Conservation (phyloP, 306 rosid genomes). For the cucumber (Cucumis sativus) region Cucumber_9930_V3 NC_026660.2:29228001-29228500, state of each 20-base stretch:
- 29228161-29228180: neutral
- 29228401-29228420: neutral
- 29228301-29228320: neutral
- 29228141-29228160: neutral
- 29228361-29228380: neutral
- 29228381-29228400: neutral
- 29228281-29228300: neutral
- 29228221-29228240: neutral
- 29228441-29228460: neutral
- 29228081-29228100: neutral
- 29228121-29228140: neutral
- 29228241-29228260: neutral
- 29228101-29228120: neutral
- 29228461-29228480: no score
- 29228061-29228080: neutral
- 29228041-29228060: neutral
- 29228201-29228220: neutral
- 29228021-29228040: neutral
- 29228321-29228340: neutral
- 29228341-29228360: neutral
- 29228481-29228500: no score
- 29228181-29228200: neutral
- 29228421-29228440: neutral
- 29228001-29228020: neutral
- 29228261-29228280: neutral